Base-by-base conservation (phyloP, 305 asterid species). In the Rubia balearica region DNA sequence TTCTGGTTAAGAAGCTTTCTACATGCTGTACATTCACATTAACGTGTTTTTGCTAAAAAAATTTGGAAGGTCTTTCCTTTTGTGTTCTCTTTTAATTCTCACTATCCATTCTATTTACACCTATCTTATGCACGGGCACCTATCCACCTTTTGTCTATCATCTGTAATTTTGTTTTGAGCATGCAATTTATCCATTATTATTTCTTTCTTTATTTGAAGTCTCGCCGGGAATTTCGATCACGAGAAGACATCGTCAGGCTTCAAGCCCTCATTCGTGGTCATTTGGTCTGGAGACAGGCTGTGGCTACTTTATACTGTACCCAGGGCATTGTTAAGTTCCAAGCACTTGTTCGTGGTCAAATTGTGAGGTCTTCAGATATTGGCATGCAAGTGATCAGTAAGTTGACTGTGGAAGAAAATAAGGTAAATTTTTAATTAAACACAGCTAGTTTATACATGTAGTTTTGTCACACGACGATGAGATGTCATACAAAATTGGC, bases 221-320 rank as follows among this genome's bases (percentile, higher is more conserved):
- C 85, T 70, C 89, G 88, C 17, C 76, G 80, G 65, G 87, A 75
- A 45, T 83, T 83, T 72, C 74, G 74, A 53, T 71, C 85, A 27
- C 87, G 85, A 59, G 82, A 83, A 73, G 82, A 85, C 53, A 73
- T 78, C 72, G 68, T 81, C 78, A 77, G 70, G 78, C 82, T 87
- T 43, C 92, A 89, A 82, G 88, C 90, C 8, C 65, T 82, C 67
- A 73, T 85, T 55, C 88, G 96, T 69, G 92, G 96, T 43, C 79
- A 71, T 78, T 70, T 89, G 83, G 96, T 89, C 46, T 77, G 89
- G 68, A 82, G 89, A 83, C 92, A 87, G 81, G 96, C 91, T 80
- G 84, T 84, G 73, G 81, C 89, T 17, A 84, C 96, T 64, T 73
- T 85, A 65, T 68, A 71, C 75, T 87, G 85, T 66, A 49, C 85